Conservation (phyloP, 495 filamentous ascomycete genomes). For the Aspergillus baeticus region DNA sequence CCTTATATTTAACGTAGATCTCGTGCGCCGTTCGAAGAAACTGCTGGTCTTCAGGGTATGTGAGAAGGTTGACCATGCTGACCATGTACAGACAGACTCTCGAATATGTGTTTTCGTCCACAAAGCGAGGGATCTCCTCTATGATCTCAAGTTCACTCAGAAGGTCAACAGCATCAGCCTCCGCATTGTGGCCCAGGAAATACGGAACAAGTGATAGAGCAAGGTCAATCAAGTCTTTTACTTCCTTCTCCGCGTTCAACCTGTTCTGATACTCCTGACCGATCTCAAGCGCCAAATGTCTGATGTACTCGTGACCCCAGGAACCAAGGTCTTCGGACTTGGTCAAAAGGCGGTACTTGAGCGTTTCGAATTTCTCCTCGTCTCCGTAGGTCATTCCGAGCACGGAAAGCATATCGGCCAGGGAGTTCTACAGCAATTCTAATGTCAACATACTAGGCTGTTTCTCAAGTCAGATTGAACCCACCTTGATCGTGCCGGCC, state of each 20-base stretch:
- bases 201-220: slow-evolving; percentile 84
- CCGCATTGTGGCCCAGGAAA: slow-evolving; percentile 95
- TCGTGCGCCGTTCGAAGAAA: slow-evolving; percentile 88
- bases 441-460: not conserved
- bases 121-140: slow-evolving; percentile 79
- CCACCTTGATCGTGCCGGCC: slow-evolving; percentile 75
- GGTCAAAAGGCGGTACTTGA: slow-evolving; percentile 90
- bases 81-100: slow-evolving; percentile 98
- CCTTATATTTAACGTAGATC: slow-evolving; percentile 90
- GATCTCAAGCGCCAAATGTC: slow-evolving; percentile 93
- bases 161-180: slow-evolving; percentile 96
- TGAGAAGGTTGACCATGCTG: slow-evolving; percentile 96
- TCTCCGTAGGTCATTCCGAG: slow-evolving; percentile 99
- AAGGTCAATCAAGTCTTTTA: slow-evolving; percentile 76
- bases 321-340: slow-evolving; percentile 90
- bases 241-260: slow-evolving; percentile 59
- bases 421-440: slow-evolving; percentile 53
- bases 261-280: slow-evolving; percentile 89
- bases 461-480: not conserved
- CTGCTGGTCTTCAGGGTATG: slow-evolving; percentile 92
- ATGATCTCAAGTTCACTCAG: slow-evolving; percentile 97
- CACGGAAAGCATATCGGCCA: slow-evolving; percentile 95
- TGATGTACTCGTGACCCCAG: slow-evolving; percentile 98
- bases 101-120: slow-evolving; percentile 92
- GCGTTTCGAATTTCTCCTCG: slow-evolving; percentile 89